phyloP scores from a whole-genome alignment of 345 rosid species.

The Zanthoxylum bungeanum region DNA sequence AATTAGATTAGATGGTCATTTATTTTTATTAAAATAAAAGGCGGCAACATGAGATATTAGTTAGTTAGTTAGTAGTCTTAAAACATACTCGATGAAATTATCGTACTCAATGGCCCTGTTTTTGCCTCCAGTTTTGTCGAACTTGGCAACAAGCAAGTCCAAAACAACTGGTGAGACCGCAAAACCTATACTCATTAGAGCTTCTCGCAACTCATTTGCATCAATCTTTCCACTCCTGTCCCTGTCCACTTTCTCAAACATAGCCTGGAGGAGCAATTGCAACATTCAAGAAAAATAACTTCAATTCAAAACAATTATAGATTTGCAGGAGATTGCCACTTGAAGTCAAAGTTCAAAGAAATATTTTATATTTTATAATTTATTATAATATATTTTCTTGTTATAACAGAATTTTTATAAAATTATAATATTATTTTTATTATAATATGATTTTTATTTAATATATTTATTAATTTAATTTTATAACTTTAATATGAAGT shows the following conservation, averaged over 20 bases:
- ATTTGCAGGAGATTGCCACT: no score
- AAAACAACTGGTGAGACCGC: conserved; percentile 61
- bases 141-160: conserved; percentile 80
- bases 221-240: conserved; percentile 92
- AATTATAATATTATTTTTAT: no score
- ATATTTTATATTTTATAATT: no score
- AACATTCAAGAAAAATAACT: not conserved
- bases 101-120: conserved; percentile 81
- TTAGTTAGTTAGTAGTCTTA: no score
- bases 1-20: not conserved
- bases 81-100: conserved; percentile 85
- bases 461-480: no score
- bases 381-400: no score
- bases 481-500: no score
- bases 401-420: no score
- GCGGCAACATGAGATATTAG: not conserved
- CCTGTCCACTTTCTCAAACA: conserved; percentile 78
- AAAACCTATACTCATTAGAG: conserved; percentile 74
- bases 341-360: no score
- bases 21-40: not conserved
- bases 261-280: conserved; percentile 38
- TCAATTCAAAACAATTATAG: not conserved
- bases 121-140: conserved; percentile 76
- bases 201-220: conserved; percentile 72
- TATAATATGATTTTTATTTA: no score